phyloP scores from a whole-genome alignment of 2,329 filamentous ascomycete species.

The Pseudopyricularia cyperi region DNA sequence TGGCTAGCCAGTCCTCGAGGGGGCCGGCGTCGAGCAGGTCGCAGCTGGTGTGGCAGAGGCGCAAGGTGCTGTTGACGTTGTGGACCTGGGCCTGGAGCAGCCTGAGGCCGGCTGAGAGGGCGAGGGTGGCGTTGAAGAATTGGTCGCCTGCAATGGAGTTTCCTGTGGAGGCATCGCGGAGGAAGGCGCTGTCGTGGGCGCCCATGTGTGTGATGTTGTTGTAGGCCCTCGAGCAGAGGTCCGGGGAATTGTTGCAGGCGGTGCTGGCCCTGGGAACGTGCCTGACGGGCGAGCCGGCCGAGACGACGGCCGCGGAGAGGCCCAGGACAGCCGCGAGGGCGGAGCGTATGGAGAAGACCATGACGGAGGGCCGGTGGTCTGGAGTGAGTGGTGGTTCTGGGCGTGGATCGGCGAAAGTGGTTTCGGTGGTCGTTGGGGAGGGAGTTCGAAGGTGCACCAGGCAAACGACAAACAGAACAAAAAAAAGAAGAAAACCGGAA shows the following conservation, averaged over 20 bases:
- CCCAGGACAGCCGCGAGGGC: background rate
- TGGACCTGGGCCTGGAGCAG: constrained; percentile 64
- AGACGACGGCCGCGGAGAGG: background rate
- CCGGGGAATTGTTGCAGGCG: constrained; percentile 72
- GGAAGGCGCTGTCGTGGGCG: constrained; percentile 61
- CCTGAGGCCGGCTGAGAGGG: constrained; percentile 58
- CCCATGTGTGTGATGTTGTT: constrained; percentile 67
- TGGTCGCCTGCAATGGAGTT: constrained; percentile 59
- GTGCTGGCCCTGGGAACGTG: background rate
- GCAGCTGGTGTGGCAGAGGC: constrained; percentile 60
- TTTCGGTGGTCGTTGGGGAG: too few relatives aligned
- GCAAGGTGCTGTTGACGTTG: constrained; percentile 41
- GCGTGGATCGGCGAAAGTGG: too few relatives aligned
- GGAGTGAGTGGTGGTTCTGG: too few relatives aligned
- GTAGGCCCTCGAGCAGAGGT: constrained; percentile 58
- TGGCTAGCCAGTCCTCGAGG: constrained; percentile 47
- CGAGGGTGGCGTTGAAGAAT: constrained; percentile 57
- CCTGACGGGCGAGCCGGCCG: background rate
- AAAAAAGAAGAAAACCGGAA: background rate
- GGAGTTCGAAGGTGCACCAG: background rate
- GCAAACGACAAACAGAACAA: background rate
- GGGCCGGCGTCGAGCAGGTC: constrained; percentile 54
- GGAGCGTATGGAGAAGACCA: background rate
- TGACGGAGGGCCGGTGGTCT: background rate
- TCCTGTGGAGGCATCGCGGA: constrained; percentile 48